phyloP scores from a whole-genome alignment of 2,329 filamentous ascomycete genomes.

The Phialemoniopsis sp. region DNA sequence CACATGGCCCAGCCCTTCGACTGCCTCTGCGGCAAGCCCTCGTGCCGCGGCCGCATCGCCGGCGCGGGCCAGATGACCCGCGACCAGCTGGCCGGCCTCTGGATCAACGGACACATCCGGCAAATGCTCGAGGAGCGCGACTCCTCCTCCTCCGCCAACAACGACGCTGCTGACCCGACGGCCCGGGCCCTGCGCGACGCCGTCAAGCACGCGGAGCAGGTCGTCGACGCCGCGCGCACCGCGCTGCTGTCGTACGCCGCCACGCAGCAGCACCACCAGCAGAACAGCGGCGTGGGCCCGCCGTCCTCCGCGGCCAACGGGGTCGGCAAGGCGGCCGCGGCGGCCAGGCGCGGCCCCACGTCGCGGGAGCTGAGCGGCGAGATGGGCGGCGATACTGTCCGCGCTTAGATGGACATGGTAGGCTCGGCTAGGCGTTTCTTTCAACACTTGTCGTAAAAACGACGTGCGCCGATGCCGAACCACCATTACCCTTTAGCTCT shows the following conservation, averaged over 20 bases:
- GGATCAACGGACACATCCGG: conserved; percentile 59
- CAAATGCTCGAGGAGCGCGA: conserved; percentile 38
- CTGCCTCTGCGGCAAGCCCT: conserved; percentile 54
- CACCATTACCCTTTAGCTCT: background rate
- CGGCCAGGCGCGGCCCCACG: conserved; percentile 39
- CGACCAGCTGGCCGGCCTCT: conserved; percentile 51
- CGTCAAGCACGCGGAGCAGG: conserved; percentile 40
- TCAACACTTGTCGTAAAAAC: too few relatives aligned
- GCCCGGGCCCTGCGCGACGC: conserved; percentile 35
- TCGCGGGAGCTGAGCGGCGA: conserved; percentile 55
- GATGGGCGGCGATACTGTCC: conserved; percentile 56
- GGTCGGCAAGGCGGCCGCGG: conserved; percentile 7
- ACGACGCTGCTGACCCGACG: conserved; percentile 27
- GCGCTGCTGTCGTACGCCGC: conserved; percentile 35
- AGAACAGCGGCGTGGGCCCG: conserved; percentile 7
- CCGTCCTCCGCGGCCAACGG: conserved; percentile 2
- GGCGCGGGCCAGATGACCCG: conserved; percentile 59
- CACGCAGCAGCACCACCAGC: background rate
- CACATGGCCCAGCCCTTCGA: conserved; percentile 68
- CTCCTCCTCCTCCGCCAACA: conserved; percentile 1
- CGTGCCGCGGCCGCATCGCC: conserved; percentile 57
- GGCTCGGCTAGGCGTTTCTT: too few relatives aligned
- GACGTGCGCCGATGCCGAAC: background rate
- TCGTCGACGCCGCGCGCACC: conserved; percentile 37
- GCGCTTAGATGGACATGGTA: conserved; percentile 5